phyloP scores from a whole-genome alignment of 2,329 filamentous ascomycete genomes.

The Aspergillus unguis region DNA sequence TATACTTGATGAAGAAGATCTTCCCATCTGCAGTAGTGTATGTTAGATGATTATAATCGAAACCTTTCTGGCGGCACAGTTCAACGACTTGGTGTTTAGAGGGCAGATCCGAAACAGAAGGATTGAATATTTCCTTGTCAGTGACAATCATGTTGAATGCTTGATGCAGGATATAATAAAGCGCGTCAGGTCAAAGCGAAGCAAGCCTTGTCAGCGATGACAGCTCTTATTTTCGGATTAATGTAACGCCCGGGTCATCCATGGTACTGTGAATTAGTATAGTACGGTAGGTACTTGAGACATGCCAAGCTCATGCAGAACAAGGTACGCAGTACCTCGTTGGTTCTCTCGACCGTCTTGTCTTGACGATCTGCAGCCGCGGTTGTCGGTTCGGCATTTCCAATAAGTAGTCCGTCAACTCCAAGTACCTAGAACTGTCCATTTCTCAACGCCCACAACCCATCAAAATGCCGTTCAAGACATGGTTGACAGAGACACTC shows the following conservation, averaged over 20 bases:
- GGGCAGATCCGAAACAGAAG: not conserved
- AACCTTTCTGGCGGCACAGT: slow-evolving; percentile 2
- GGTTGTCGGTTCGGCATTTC: too few relatives aligned
- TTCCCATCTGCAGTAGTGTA: not conserved
- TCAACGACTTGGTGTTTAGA: slow-evolving; percentile 3
- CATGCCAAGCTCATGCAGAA: too few relatives aligned
- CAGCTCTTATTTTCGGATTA: not conserved
- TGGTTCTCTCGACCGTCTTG: too few relatives aligned
- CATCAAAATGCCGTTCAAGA: slow-evolving; percentile 10
- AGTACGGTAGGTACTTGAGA: too few relatives aligned
- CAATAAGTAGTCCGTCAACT: too few relatives aligned
- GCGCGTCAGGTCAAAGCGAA: not conserved
- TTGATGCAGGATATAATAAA: not conserved
- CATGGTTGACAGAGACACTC: slow-evolving; percentile 10
- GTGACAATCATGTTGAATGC: slow-evolving; percentile 4
- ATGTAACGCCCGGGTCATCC: too few relatives aligned
- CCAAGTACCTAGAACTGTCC: too few relatives aligned
- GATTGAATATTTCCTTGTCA: not conserved
- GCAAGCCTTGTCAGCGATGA: not conserved
- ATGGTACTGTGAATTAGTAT: too few relatives aligned
- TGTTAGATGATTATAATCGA: not conserved
- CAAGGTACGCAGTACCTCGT: too few relatives aligned
- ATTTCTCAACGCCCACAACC: too few relatives aligned
- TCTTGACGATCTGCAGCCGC: too few relatives aligned
- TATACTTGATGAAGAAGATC: slow-evolving; percentile 2